A percentile compares a stretch with the other conserved stretches of the same genome.
phyloP scores from a whole-genome alignment of 208 protist species.

The Crithidia mellificae region DNA sequence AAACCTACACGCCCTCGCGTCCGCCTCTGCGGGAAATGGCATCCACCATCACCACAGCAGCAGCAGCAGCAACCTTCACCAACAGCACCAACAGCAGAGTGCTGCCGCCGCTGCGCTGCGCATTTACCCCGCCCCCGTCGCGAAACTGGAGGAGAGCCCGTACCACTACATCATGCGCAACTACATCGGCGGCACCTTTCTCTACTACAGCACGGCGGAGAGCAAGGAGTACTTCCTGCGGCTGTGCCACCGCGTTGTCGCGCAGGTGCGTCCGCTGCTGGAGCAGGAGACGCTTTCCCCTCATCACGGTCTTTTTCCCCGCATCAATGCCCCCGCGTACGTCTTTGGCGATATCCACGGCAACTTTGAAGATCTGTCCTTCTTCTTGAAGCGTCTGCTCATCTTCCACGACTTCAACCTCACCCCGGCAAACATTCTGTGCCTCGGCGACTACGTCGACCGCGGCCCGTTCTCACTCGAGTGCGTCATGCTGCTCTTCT shows the following conservation, averaged over 20 bases:
- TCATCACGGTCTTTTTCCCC: conserved; percentile 53
- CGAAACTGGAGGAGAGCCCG: conserved; percentile 51
- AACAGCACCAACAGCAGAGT: neutral
- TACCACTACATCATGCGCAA: conserved; percentile 72
- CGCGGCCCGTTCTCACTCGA: conserved; percentile 91
- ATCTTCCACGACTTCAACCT: conserved; percentile 71
- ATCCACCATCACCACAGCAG: neutral
- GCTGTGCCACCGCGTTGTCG: conserved; percentile 51
- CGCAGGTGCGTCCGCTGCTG: conserved; percentile 51
- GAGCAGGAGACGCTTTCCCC: conserved; percentile 66
- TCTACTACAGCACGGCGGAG: conserved; percentile 52
- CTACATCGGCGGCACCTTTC: conserved; percentile 52
- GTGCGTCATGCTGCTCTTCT: conserved; percentile 86
- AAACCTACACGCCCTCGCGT: neutral
- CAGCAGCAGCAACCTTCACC: neutral
- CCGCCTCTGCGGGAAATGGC: neutral
- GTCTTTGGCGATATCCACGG: conserved; percentile 88
- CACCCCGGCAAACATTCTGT: conserved; percentile 84
- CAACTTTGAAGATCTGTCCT: conserved; percentile 78
- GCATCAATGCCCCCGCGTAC: conserved; percentile 52
- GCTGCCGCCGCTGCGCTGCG: conserved; percentile 21
- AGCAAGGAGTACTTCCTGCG: conserved; percentile 50
- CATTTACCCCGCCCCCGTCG: conserved; percentile 27
- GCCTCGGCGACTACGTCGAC: conserved; percentile 99
- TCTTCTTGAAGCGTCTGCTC: conserved; percentile 59